Percentiles rank a stretch among this genome's conserved stretches.
Evolutionary conservation across 352 stramenopile species (phyloP).

Genomic region (Pythium pyrilobum): DNA sequence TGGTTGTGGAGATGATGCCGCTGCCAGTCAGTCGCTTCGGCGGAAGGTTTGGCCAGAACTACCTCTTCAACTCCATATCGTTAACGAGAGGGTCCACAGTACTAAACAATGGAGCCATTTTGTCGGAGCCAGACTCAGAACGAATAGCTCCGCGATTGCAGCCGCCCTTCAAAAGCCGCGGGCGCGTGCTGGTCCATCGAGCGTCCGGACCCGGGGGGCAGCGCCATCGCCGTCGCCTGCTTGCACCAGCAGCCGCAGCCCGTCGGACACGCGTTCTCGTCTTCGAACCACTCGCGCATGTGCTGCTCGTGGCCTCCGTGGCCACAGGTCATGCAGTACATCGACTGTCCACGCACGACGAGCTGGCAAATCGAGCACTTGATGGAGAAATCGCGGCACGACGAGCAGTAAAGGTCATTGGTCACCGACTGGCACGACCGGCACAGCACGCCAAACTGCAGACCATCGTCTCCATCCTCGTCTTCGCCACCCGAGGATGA

Average conservation of each 20-base stretch:
- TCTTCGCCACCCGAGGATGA: not conserved
- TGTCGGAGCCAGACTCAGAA: constrained; percentile 31
- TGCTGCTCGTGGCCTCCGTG: constrained; percentile 74
- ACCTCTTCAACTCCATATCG: constrained; percentile 2
- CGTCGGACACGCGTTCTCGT: constrained; percentile 68
- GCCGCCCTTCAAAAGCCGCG: constrained; percentile 15
- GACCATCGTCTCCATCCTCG: constrained; percentile 28
- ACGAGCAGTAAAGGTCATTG: constrained; percentile 47
- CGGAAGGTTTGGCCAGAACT: not conserved
- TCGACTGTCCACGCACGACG: constrained; percentile 75
- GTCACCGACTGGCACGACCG: constrained; percentile 44
- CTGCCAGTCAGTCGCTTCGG: constrained; percentile 7
- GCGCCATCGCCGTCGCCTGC: constrained; percentile 49
- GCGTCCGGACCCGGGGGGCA: constrained; percentile 1
- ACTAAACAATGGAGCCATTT: constrained; percentile 13
- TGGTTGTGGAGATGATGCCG: not conserved
- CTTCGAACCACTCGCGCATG: constrained; percentile 72
- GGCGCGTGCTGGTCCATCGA: not conserved
- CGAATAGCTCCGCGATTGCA: constrained; percentile 59
- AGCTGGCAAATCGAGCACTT: constrained; percentile 81
- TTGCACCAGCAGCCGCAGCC: constrained; percentile 86
- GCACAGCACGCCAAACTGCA: constrained; percentile 64
- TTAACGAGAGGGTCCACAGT: not conserved
- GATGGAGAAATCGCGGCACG: constrained; percentile 70
- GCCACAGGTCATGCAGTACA: constrained; percentile 84